phyloP scores from a whole-genome alignment of 768 basidiomycete species.

The Hygrocybe coccinea region DNA sequence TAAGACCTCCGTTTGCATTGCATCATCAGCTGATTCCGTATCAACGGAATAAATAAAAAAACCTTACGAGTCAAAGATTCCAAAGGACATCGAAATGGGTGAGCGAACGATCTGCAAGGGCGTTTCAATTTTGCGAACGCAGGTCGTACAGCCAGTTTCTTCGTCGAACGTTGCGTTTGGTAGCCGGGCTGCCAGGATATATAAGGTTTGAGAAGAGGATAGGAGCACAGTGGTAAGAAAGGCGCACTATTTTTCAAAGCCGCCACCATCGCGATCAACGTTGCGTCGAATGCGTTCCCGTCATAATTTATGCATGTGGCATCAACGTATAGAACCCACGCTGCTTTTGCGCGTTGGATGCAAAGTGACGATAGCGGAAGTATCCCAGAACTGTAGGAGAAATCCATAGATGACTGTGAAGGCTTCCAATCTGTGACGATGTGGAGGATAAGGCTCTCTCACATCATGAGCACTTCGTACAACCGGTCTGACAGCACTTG shows the following conservation, averaged over 20 bases:
- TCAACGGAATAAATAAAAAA: constrained; percentile 11
- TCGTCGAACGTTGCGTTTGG: constrained; percentile 70
- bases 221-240: background rate
- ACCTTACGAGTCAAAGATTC: constrained; percentile 75
- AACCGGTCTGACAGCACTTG: constrained; percentile 84
- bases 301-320: constrained; percentile 96
- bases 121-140: constrained; percentile 45
- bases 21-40: constrained; percentile 4
- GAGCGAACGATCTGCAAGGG: constrained; percentile 46
- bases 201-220: background rate
- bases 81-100: constrained; percentile 61
- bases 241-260: constrained; percentile 79
- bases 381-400: constrained; percentile 53
- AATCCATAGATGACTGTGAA: background rate
- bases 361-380: constrained; percentile 65
- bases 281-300: constrained; percentile 91
- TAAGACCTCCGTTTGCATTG: constrained; percentile 43
- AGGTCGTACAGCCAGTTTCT: constrained; percentile 58
- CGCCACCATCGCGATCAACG: constrained; percentile 80
- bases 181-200: constrained; percentile 47
- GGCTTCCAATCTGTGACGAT: background rate
- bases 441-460: constrained; percentile 23
- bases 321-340: constrained; percentile 94
- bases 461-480: constrained; percentile 74
- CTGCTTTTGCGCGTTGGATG: constrained; percentile 76